These are phyloP conservation scores for Metschnikowia baotianmanensis DNA, from an alignment of 805 yeast species.

Conservation along the genomic window DNA sequence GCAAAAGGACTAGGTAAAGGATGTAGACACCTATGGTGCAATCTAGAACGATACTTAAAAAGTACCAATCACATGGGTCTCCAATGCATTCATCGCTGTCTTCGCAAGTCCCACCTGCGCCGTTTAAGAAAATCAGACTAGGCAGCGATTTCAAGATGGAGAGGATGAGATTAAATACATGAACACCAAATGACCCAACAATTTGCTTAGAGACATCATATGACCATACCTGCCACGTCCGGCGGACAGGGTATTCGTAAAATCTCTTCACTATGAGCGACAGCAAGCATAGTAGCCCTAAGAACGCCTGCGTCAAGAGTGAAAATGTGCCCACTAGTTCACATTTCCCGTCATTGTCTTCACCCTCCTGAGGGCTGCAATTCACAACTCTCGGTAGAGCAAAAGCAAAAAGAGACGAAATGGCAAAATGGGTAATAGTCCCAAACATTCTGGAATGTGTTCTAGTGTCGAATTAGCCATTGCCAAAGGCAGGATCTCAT, in stretches of 20 bases:
- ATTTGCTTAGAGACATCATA: conserved; percentile 90
- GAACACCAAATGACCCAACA: conserved; percentile 82
- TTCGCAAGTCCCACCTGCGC: conserved; percentile 24
- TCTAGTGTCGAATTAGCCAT: too few species aligned
- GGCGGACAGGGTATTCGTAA: conserved; percentile 71
- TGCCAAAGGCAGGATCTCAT: too few species aligned
- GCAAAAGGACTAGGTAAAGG: conserved; percentile 50
- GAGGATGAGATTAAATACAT: conserved; percentile 68
- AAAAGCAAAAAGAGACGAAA: conserved; percentile 9
- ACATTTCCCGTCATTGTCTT: conserved; percentile 33
- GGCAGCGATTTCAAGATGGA: conserved; percentile 54
- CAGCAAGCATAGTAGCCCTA: conserved; percentile 76
- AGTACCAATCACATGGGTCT: conserved; percentile 94
- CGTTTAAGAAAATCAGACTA: conserved; percentile 11
- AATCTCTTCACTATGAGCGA: conserved; percentile 73
- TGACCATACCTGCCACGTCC: conserved; percentile 87
- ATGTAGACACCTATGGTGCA: conserved; percentile 93
- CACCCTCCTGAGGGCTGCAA: neutral
- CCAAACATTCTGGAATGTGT: conserved; percentile 2
- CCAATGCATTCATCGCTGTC: conserved; percentile 17
- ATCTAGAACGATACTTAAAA: conserved; percentile 81
- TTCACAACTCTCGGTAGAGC: conserved; percentile 12
- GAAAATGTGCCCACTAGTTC: conserved; percentile 80
- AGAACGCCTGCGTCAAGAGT: conserved; percentile 64
- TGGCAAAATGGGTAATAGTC: conserved; percentile 1